phyloP scores from a whole-genome alignment of 371 early-diverging fungal genomes.

The Saksenaea vasiformis region DNA sequence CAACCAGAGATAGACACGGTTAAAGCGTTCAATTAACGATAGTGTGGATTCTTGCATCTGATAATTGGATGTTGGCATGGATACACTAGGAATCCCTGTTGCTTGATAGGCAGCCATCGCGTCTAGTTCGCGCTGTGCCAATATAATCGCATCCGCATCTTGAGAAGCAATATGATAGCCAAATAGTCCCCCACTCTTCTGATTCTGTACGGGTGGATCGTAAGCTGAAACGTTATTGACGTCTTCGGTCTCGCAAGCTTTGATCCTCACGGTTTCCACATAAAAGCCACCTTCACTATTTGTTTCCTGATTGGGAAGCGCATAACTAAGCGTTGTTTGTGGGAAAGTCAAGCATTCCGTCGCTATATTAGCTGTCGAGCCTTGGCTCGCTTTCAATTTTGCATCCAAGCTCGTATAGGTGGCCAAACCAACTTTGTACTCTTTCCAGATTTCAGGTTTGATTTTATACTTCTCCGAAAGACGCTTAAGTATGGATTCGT shows the following conservation, averaged over 20 bases:
- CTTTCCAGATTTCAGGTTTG: slow-evolving; percentile 15
- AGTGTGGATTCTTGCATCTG: slow-evolving; percentile 67
- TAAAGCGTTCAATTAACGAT: slow-evolving; percentile 64
- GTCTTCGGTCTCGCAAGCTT: slow-evolving; percentile 28
- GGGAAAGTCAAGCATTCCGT: slow-evolving; percentile 44
- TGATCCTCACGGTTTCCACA: slow-evolving; percentile 35
- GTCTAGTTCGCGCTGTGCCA: slow-evolving; percentile 66
- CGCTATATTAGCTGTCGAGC: neutral
- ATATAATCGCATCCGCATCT: slow-evolving; percentile 45
- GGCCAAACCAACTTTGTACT: slow-evolving; percentile 42
- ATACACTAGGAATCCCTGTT: slow-evolving; percentile 63
- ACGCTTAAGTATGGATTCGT: slow-evolving; percentile 19
- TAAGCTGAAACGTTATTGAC: slow-evolving; percentile 10
- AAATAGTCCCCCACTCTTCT: slow-evolving; percentile 52
- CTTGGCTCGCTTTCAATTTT: slow-evolving; percentile 11
- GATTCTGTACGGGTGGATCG: slow-evolving; percentile 32
- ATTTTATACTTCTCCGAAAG: slow-evolving; percentile 22
- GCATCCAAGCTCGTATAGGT: slow-evolving; percentile 21
- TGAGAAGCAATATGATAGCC: slow-evolving; percentile 61
- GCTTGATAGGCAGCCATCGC: slow-evolving; percentile 74
- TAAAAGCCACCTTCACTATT: slow-evolving; percentile 12
- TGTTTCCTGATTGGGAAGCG: slow-evolving; percentile 5
- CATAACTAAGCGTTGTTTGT: slow-evolving; percentile 34
- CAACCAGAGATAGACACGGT: slow-evolving; percentile 70
- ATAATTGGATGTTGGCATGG: slow-evolving; percentile 55